phyloP scores from a whole-genome alignment of 164 flowering plant species.

The Tetrastigma voinierianum region DNA sequence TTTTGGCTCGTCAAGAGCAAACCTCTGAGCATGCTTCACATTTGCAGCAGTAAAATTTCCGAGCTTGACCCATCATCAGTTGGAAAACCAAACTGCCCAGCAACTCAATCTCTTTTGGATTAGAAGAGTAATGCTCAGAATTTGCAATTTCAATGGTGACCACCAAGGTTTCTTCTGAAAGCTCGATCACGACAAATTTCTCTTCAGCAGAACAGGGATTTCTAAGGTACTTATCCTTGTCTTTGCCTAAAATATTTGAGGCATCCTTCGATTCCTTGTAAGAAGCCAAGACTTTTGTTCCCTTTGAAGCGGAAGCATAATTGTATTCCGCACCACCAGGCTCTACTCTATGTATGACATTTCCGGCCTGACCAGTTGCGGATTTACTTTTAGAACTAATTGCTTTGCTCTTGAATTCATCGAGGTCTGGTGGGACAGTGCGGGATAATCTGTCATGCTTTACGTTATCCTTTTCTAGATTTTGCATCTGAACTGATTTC shows the following conservation, averaged over 20 bases:
- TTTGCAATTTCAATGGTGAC: conserved; percentile 83
- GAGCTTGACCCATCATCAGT: conserved; percentile 76
- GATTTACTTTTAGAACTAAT: conserved; percentile 52
- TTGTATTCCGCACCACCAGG: conserved; percentile 88
- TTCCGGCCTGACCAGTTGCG: conserved; percentile 44
- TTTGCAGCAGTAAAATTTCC: conserved; percentile 86
- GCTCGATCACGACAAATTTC: conserved; percentile 87
- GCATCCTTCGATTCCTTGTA: conserved; percentile 97
- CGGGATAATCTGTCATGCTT: conserved; percentile 48
- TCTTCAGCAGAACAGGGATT: conserved; percentile 95
- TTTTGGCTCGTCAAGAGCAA: conserved; percentile 77
- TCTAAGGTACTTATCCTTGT: conserved; percentile 92
- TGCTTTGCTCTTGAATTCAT: conserved; percentile 85
- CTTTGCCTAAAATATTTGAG: conserved; percentile 68
- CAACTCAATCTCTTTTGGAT: conserved; percentile 82
- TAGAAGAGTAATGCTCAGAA: conserved; percentile 93
- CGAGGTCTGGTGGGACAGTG: conserved; percentile 67
- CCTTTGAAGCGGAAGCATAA: conserved; percentile 93
- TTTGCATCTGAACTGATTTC: conserved; percentile 14
- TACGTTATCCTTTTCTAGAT: conserved; percentile 30
- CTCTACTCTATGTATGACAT: conserved; percentile 75
- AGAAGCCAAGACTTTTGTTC: conserved; percentile 82
- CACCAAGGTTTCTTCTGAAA: conserved; percentile 95
- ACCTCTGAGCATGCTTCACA: conserved; percentile 79
- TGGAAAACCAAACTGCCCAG: conserved; percentile 84